Evolutionary conservation across 1,284 basidiomycete genomes (phyloP).

Genomic region (Leucoagaricus sp.): DNA sequence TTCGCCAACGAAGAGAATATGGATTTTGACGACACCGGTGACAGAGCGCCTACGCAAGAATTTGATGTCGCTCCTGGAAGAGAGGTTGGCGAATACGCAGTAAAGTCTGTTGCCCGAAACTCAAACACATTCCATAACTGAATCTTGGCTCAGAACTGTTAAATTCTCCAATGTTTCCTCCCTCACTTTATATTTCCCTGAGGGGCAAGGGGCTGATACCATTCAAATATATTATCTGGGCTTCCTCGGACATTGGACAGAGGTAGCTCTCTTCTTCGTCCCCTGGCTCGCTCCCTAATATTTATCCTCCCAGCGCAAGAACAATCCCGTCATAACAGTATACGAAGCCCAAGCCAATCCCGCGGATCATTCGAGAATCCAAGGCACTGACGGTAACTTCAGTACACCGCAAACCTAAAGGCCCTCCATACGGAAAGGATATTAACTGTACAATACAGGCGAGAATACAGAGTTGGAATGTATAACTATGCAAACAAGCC

Average conservation of each 20-base stretch:
- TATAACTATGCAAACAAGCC: neutral
- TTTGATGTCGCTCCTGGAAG: constrained; percentile 64
- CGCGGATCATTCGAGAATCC: constrained; percentile 80
- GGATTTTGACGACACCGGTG: constrained; percentile 75
- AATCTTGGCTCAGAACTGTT: no score
- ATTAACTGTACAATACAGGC: no score
- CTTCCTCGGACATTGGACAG: constrained; percentile 77
- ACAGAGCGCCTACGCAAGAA: constrained; percentile 65
- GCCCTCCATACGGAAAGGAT: neutral
- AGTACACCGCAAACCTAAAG: constrained; percentile 42
- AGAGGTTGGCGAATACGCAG: constrained; percentile 74
- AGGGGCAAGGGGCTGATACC: constrained; percentile 71
- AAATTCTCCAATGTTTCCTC: constrained; percentile 78
- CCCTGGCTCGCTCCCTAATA: constrained; percentile 6
- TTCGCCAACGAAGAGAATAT: constrained; percentile 68
- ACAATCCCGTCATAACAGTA: constrained; percentile 69
- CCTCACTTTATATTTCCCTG: constrained; percentile 74
- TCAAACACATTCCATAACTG: constrained; percentile 3
- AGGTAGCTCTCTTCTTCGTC: constrained; percentile 43
- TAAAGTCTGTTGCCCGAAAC: constrained; percentile 48
- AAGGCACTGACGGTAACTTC: constrained; percentile 63
- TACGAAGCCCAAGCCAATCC: constrained; percentile 81
- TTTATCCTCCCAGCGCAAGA: constrained; percentile 51
- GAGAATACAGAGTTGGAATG: no score
- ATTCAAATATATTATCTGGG: constrained; percentile 75